Percentiles rank a stretch among this genome's conserved stretches.
Evolutionary conservation across 805 yeast species (phyloP).

Genomic region (Starmerella lactis-condensi): DNA sequence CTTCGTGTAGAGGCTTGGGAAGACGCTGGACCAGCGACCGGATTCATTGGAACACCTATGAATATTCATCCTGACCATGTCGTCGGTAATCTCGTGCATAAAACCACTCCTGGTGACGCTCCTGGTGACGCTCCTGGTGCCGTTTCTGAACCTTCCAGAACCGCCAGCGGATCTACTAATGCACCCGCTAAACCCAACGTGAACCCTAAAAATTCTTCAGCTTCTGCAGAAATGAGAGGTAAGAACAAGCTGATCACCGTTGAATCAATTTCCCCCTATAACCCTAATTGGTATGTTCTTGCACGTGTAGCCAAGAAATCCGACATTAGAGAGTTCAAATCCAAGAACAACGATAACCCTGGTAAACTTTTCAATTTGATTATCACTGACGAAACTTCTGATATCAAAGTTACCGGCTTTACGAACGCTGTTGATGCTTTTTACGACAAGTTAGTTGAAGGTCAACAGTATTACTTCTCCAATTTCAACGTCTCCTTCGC

Average conservation of each 20-base stretch:
- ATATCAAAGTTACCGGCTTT: conserved; percentile 88
- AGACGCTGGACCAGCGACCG: conserved; percentile 5
- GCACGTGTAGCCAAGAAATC: conserved; percentile 81
- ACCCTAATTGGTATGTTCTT: conserved; percentile 76
- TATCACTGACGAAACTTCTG: conserved; percentile 84
- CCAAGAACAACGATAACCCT: conserved; percentile 30
- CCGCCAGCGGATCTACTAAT: too few species aligned
- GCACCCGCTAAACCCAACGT: too few species aligned
- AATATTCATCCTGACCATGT: not conserved
- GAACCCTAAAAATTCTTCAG: too few species aligned
- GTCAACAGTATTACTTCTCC: conserved; percentile 72
- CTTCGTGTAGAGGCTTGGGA: conserved; percentile 2
- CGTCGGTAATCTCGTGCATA: too few species aligned
- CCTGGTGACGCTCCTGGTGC: too few species aligned
- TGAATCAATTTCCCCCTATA: conserved; percentile 56
- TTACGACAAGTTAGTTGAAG: conserved; percentile 63
- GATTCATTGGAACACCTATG: conserved; percentile 2
- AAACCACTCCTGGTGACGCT: too few species aligned
- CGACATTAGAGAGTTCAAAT: conserved; percentile 69
- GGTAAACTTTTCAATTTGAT: conserved; percentile 82
- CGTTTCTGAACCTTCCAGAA: too few species aligned
- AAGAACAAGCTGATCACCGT: conserved; percentile 6
- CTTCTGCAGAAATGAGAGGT: too few species aligned
- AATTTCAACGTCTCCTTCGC: conserved; percentile 68
- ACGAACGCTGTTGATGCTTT: conserved; percentile 68